A percentile compares a stretch with the other conserved stretches of the same genome.
Conservation (phyloP, 495 filamentous ascomycete species). For the Xylaria venustula region DNA sequence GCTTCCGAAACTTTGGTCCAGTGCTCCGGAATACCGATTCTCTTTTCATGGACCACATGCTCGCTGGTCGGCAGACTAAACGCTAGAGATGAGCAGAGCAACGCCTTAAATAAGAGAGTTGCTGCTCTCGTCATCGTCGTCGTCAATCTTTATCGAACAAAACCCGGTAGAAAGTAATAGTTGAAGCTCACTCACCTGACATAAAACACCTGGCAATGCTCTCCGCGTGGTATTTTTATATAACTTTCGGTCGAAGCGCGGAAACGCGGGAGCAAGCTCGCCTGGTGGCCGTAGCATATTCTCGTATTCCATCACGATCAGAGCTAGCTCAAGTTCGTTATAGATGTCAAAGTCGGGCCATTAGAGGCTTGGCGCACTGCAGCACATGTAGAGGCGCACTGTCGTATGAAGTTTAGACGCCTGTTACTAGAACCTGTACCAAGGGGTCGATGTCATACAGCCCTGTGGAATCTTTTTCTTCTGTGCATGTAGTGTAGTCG, state of each 20-base stretch:
- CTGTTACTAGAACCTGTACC: neutral
- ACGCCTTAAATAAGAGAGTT: neutral
- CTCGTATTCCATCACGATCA: neutral
- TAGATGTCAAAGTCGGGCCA: neutral
- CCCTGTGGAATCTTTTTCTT: neutral
- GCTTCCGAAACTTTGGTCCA: constrained; percentile 12
- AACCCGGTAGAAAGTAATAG: neutral
- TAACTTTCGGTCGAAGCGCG: neutral
- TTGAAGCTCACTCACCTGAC: neutral
- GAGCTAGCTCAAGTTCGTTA: neutral
- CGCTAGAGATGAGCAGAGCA: neutral
- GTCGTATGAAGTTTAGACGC: neutral
- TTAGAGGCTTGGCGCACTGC: neutral
- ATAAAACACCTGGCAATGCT: neutral
- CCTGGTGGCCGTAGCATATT: neutral
- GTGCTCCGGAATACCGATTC: constrained; percentile 8
- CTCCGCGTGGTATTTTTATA: neutral
- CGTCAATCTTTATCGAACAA: neutral
- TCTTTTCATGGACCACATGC: constrained; percentile 21
- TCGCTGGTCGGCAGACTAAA: neutral
- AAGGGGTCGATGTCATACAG: neutral
- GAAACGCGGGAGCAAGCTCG: neutral
- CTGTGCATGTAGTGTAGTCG: no score
- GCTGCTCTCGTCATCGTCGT: neutral
- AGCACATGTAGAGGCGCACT: neutral